Evolutionary conservation across 169 alveolate species (phyloP).

Genomic region (Plasmodium malariae): DNA sequence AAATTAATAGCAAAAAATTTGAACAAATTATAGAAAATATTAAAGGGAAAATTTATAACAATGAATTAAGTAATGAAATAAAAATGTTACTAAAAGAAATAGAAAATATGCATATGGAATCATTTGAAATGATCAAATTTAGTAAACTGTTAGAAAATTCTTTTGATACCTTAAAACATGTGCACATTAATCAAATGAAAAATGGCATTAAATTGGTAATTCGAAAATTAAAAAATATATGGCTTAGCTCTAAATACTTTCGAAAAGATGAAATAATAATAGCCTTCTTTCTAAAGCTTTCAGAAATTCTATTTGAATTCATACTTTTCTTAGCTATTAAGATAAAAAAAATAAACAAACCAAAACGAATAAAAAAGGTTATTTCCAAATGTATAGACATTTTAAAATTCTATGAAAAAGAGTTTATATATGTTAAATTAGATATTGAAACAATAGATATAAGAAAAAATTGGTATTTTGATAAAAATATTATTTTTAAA

Average conservation of each 20-base stretch:
- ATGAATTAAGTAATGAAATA: conserved; percentile 66
- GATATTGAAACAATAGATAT: conserved; percentile 74
- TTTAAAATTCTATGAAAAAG: conserved; percentile 71
- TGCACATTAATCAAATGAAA: conserved; percentile 55
- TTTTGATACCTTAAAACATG: conserved; percentile 48
- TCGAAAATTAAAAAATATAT: conserved; percentile 64
- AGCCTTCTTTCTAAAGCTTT: conserved; percentile 48
- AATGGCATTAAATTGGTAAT: conserved; percentile 67
- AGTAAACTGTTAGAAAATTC: conserved; percentile 61
- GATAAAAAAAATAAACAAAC: conserved; percentile 53
- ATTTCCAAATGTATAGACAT: conserved; percentile 67
- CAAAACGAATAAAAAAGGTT: conserved; percentile 53
- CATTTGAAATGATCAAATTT: conserved; percentile 76
- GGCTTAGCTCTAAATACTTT: conserved; percentile 73
- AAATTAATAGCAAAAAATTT: conserved; percentile 69
- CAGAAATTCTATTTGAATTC: conserved; percentile 67
- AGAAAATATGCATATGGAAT: conserved; percentile 70
- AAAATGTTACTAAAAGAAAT: conserved; percentile 40
- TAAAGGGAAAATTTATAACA: conserved; percentile 41
- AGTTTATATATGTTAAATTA: conserved; percentile 65
- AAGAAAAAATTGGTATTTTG: conserved; percentile 76
- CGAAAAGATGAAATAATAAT: conserved; percentile 72
- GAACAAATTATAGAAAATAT: conserved; percentile 65
- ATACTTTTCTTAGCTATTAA: conserved; percentile 66
- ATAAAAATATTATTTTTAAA: conserved; percentile 53